Conservation (phyloP, 495 filamentous ascomycete genomes). For the Aspergillus campestris region DNA sequence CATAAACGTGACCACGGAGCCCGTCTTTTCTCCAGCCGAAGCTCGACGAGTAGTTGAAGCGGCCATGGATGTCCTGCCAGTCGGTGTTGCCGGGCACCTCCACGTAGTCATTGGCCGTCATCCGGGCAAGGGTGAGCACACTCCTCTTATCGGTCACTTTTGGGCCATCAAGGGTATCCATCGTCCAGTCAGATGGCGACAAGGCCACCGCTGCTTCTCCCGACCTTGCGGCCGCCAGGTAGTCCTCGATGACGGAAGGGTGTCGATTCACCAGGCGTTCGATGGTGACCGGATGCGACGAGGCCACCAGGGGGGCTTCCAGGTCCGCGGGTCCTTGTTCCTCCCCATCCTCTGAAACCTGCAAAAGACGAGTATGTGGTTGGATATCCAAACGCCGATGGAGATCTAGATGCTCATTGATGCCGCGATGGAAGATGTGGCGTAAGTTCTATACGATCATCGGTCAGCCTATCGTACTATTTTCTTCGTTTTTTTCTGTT, state of each 20-base stretch:
- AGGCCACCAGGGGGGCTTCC: constrained; percentile 36
- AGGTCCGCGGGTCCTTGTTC: constrained; percentile 28
- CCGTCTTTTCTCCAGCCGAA: constrained; percentile 93
- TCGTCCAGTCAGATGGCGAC: constrained; percentile 67
- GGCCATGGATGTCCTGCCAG: constrained; percentile 74
- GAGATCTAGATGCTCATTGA: constrained; percentile 60
- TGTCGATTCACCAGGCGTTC: constrained; percentile 75
- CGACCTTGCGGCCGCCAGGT: constrained; percentile 59
- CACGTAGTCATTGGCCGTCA: constrained; percentile 85
- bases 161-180: constrained; percentile 70
- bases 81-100: constrained; percentile 58
- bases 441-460: constrained; percentile 58
- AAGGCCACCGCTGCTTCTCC: constrained; percentile 51
- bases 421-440: constrained; percentile 87
- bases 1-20: constrained; percentile 85
- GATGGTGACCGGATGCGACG: constrained; percentile 56
- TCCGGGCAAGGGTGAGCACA: constrained; percentile 71
- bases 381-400: constrained; percentile 68
- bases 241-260: constrained; percentile 61
- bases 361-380: constrained; percentile 51
- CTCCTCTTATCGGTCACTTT: constrained; percentile 82
- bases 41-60: constrained; percentile 70
- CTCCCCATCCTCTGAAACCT: constrained; percentile 56
- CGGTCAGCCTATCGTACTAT: background rate
- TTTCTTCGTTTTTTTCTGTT: too few species aligned